Percentiles rank a stretch among this genome's conserved stretches.
Conservation (phyloP, 495 filamentous ascomycete species). For the Lineolata rhizophorae region DNA sequence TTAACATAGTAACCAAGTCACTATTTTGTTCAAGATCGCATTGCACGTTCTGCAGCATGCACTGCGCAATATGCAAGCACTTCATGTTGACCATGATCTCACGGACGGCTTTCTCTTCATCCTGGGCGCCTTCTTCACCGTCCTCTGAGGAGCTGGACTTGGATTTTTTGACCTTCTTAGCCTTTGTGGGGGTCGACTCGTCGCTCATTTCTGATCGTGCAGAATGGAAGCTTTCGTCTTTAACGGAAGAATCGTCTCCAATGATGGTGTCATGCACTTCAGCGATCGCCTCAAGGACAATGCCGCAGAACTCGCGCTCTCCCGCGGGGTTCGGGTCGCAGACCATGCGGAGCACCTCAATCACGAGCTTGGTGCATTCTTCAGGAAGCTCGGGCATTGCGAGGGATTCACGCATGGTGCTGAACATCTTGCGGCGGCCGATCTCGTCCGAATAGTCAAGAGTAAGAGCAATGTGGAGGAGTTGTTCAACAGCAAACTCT, state of each 20-base stretch:
- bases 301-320: constrained; percentile 80
- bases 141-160: constrained; percentile 15
- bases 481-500: constrained; percentile 87
- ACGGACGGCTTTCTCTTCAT: constrained; percentile 57
- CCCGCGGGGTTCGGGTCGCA: constrained; percentile 57
- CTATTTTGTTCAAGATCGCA: constrained; percentile 69
- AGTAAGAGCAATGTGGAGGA: constrained; percentile 77
- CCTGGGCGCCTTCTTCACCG: constrained; percentile 34
- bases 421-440: constrained; percentile 85
- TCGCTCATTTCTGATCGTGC: constrained; percentile 64
- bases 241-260: constrained; percentile 14
- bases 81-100: constrained; percentile 97
- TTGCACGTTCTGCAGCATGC: constrained; percentile 82
- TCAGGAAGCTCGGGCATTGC: constrained; percentile 76
- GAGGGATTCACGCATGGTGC: constrained; percentile 61
- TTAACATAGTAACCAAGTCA: constrained; percentile 80
- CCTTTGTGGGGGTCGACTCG: constrained; percentile 29
- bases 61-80: constrained; percentile 90
- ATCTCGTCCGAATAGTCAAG: constrained; percentile 92
- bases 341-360: constrained; percentile 61
- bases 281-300: constrained; percentile 81
- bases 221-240: constrained; percentile 76
- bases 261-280: constrained; percentile 86
- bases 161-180: constrained; percentile 21
- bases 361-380: constrained; percentile 69